Evolutionary conservation across 2,329 filamentous ascomycete genomes (phyloP).

Genomic region (Beauveria scarabaeidicola): DNA sequence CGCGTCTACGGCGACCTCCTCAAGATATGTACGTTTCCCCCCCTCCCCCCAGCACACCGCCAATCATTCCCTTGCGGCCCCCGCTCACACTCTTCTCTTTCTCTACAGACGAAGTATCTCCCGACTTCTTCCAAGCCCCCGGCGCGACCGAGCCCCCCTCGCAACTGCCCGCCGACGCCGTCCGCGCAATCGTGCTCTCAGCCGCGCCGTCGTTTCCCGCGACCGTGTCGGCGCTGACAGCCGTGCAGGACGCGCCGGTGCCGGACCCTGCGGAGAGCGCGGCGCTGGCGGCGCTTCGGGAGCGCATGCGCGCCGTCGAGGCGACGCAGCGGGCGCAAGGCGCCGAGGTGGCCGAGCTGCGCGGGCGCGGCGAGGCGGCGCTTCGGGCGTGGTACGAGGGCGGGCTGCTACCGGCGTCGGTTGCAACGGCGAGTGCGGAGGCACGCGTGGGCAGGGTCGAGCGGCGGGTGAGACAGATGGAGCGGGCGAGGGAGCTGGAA

Average conservation of each 20-base stretch:
- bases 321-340: constrained; percentile 53
- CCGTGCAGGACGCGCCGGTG: constrained; percentile 46
- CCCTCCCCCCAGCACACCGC: neutral
- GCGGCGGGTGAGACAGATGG: constrained; percentile 53
- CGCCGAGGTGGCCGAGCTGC: constrained; percentile 54
- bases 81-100: neutral
- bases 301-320: constrained; percentile 54
- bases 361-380: constrained; percentile 52
- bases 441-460: constrained; percentile 58
- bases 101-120: constrained; percentile 41
- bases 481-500: constrained; percentile 48
- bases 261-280: constrained; percentile 48
- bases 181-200: constrained; percentile 47
- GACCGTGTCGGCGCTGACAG: constrained; percentile 49
- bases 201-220: constrained; percentile 47
- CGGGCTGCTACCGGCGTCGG: constrained; percentile 58
- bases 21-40: constrained; percentile 44
- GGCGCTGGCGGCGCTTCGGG: constrained; percentile 47
- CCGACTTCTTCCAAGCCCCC: constrained; percentile 45
- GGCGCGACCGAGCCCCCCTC: constrained; percentile 38
- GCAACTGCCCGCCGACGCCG: constrained; percentile 41
- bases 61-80: neutral
- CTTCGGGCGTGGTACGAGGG: constrained; percentile 67
- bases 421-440: constrained; percentile 64
- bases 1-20: constrained; percentile 52